A percentile compares a stretch with the other conserved stretches of the same genome.
Conservation (phyloP, 192 early-diverging fungal species). For the Coemansia javaensis region DNA sequence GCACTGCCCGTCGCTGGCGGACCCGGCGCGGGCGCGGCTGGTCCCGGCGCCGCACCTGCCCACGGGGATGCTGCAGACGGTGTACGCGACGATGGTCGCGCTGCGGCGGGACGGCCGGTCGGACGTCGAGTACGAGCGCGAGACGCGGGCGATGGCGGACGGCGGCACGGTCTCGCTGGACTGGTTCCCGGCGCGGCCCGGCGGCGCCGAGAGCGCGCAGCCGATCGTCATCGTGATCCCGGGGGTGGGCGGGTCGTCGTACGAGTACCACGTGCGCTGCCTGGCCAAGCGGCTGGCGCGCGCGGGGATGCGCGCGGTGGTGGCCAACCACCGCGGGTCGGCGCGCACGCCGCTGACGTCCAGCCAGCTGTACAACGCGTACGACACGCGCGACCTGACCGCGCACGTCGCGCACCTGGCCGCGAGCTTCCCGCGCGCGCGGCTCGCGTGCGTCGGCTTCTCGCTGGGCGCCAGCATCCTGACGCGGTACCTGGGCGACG, state of each 20-base stretch:
- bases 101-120: conserved; percentile 25
- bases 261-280: conserved; percentile 79
- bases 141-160: conserved; percentile 60
- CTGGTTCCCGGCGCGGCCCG: conserved; percentile 59
- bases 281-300: conserved; percentile 58
- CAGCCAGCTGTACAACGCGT: conserved; percentile 70
- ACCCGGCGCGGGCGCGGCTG: conserved; percentile 52
- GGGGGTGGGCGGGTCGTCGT: conserved; percentile 90
- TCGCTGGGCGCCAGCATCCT: conserved; percentile 90
- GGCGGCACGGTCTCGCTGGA: conserved; percentile 85
- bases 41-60: conserved; percentile 69
- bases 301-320: conserved; percentile 61
- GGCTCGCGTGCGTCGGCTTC: conserved; percentile 78
- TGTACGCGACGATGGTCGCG: conserved; percentile 40
- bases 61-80: conserved; percentile 76
- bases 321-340: conserved; percentile 87
- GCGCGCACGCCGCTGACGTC: conserved; percentile 70
- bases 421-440: conserved; percentile 50
- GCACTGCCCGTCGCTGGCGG: conserved; percentile 58
- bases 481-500: conserved; percentile 82
- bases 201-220: conserved; percentile 31
- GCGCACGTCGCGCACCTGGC: conserved; percentile 9
- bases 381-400: conserved; percentile 70
- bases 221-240: conserved; percentile 75
- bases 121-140: conserved; percentile 34